These are phyloP conservation scores for Parietaria judaica DNA, from an alignment of 306 rosid species.

Conservation along the genomic window DNA sequence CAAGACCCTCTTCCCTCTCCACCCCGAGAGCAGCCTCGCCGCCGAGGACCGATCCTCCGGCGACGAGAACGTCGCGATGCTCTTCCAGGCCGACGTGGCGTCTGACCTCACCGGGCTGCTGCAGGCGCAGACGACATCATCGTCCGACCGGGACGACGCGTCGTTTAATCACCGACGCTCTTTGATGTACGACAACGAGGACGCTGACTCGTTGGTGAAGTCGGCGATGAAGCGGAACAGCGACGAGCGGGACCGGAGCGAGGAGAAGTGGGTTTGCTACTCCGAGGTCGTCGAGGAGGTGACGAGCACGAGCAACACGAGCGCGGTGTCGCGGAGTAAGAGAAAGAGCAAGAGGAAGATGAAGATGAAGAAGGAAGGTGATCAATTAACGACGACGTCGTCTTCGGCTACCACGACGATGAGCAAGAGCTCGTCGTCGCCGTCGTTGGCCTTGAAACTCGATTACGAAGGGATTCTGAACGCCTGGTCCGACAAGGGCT, in stretches of 20 bases:
- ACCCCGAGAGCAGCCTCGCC: conserved; percentile 28
- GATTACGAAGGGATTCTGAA: conserved; percentile 71
- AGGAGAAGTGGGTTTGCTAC: conserved; percentile 84
- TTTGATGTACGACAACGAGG: not conserved
- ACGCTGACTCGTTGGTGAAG: conserved; percentile 33
- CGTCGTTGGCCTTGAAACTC: conserved; percentile 57
- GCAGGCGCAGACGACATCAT: conserved; percentile 17
- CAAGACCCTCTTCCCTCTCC: conserved; percentile 11
- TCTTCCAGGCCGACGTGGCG: conserved; percentile 46
- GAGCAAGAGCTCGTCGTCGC: not conserved
- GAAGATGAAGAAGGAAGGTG: not conserved
- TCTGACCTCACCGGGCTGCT: conserved; percentile 47
- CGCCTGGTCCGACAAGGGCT: conserved; percentile 85
- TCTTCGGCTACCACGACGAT: conserved; percentile 2
- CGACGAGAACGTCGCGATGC: conserved; percentile 60
- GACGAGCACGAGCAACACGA: conserved; percentile 24
- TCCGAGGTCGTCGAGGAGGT: conserved; percentile 69
- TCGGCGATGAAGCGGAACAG: conserved; percentile 65
- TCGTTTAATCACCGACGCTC: conserved; percentile 11
- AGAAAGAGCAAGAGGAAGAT: not conserved
- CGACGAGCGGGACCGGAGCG: conserved; percentile 30
- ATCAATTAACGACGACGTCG: not conserved
- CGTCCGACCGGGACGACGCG: conserved; percentile 19
- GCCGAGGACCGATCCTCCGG: conserved; percentile 19
- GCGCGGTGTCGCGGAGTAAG: not conserved